A percentile compares a stretch with the other conserved stretches of the same genome.
phyloP scores from a whole-genome alignment of 768 basidiomycete species.

The Candolleomyces efflorescens region DNA sequence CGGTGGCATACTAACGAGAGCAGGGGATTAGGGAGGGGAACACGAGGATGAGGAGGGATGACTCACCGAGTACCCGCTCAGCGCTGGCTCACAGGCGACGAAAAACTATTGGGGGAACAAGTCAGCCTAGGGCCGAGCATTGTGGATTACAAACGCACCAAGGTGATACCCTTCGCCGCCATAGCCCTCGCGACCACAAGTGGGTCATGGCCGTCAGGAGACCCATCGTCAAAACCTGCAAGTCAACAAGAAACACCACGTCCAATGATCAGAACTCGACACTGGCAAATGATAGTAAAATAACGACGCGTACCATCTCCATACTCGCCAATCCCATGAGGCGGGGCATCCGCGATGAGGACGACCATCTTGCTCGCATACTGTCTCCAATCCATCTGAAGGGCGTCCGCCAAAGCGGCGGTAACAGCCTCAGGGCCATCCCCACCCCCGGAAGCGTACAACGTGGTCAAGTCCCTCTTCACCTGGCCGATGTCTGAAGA shows the following conservation, averaged over 20 bases:
- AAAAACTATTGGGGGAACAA: constrained; percentile 66
- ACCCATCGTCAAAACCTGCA: constrained; percentile 88
- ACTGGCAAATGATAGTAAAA: background rate
- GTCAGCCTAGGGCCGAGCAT: constrained; percentile 6
- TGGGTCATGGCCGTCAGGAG: constrained; percentile 92
- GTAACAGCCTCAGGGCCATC: constrained; percentile 98
- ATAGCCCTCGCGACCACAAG: constrained; percentile 81
- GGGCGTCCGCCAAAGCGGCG: constrained; percentile 80
- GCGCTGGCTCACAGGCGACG: constrained; percentile 97
- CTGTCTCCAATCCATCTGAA: constrained; percentile 89
- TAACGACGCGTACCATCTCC: constrained; percentile 69
- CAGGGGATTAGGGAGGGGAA: background rate
- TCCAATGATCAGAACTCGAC: background rate
- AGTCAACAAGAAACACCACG: constrained; percentile 4
- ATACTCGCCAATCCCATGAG: constrained; percentile 96
- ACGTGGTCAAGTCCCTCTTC: constrained; percentile 72
- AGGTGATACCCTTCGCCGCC: constrained; percentile 86
- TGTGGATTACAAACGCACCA: constrained; percentile 48
- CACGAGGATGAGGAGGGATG: background rate
- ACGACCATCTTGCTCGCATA: constrained; percentile 94
- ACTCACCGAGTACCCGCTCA: constrained; percentile 86
- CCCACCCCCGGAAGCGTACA: constrained; percentile 88
- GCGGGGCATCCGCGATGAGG: constrained; percentile 95
- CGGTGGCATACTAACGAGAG: constrained; percentile 70
- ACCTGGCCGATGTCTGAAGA: constrained; percentile 88